Evolutionary conservation across 768 basidiomycete genomes (phyloP), one percentile per base, ranked within the genome.

Genomic region (Naganishia vishniacii): DNA sequence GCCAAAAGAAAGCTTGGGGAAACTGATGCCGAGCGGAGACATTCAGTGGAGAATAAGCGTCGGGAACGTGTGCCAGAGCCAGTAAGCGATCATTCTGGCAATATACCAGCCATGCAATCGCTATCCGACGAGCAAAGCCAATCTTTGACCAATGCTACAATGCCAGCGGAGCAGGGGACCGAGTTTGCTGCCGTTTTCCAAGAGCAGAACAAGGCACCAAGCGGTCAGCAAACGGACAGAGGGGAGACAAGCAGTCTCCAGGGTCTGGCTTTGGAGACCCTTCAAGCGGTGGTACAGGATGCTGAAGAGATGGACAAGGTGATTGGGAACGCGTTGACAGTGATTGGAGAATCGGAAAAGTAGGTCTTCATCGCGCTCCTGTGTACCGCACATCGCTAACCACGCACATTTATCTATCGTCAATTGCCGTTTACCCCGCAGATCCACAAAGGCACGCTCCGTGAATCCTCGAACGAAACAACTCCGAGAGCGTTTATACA

Each of bases 301-400:
- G 49, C 46, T 20, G 58, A 65, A 18, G 40, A 37, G 34, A 40
- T 65, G 46, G 64, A 65, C 42, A 31, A 48, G 29, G 42, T 60
- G n/a, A 49, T 60, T n/a, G 58, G 42, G 13, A 40, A 26, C n/a
- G 64, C 58, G 4, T 47, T 64, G 53, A 26, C 31, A 4, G 25
- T 60, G 45, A 29, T 59, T 5, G 28, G 42, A 26, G 58, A 59
- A 18, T 47, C 62, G 8, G 48, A 63, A 26, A 44, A 40, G 58
- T 37, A 29, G 4, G 48, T 53, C 18, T 23, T 11, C 20, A n/a
- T n/a, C n/a, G n/a, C n/a, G 15, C 15, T 23, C 29, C 25, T 47
- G 29, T 28, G 13, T 28, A n/a, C 18, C 16, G 18, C 12, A 16
- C 18, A 6, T 51, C 31, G 18, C 15, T 7, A 13, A 11, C 20